Percentiles rank a stretch among this genome's conserved stretches.
phyloP scores from a whole-genome alignment of 139 green algal species.

The Picochlorum sp. region DNA sequence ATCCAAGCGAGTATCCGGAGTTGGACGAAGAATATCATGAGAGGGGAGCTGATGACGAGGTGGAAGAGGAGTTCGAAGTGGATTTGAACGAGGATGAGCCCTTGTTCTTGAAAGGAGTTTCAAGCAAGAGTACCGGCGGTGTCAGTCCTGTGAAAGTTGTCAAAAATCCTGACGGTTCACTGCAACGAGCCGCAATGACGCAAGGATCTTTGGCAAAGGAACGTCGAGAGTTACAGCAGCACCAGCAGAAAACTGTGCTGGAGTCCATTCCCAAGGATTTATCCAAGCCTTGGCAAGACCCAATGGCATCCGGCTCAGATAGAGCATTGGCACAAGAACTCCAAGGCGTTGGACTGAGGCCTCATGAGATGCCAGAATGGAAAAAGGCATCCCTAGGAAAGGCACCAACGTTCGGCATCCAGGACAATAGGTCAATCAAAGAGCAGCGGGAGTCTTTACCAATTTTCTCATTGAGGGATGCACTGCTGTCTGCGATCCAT shows the following conservation, averaged over 20 bases:
- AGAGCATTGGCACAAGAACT: slow-evolving; percentile 75
- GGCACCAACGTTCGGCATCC: slow-evolving; percentile 80
- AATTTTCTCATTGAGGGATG: slow-evolving; percentile 87
- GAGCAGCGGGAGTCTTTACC: slow-evolving; percentile 91
- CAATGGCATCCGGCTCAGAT: slow-evolving; percentile 74
- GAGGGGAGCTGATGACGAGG: slow-evolving; percentile 13
- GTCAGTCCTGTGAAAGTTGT: slow-evolving; percentile 91
- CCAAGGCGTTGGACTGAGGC: slow-evolving; percentile 57
- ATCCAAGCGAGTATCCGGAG: slow-evolving; percentile 75
- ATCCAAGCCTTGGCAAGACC: slow-evolving; percentile 90
- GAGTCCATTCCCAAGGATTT: slow-evolving; percentile 92
- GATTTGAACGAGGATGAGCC: slow-evolving; percentile 97
- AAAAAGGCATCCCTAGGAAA: slow-evolving; percentile 85
- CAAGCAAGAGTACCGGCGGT: slow-evolving; percentile 15
- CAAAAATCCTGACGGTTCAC: slow-evolving; percentile 93
- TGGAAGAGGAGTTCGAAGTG: slow-evolving; percentile 94
- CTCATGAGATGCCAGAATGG: slow-evolving; percentile 73
- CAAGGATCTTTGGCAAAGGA: slow-evolving; percentile 91
- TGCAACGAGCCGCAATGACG: slow-evolving; percentile 97
- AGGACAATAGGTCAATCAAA: slow-evolving; percentile 78
- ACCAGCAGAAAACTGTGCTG: slow-evolving; percentile 88
- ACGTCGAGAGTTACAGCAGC: slow-evolving; percentile 86
- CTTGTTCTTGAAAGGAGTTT: slow-evolving; percentile 78
- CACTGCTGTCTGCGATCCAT: slow-evolving; percentile 80
- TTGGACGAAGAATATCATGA: slow-evolving; percentile 76